These are phyloP conservation scores for Fraxinus velutina DNA, from an alignment of 305 asterid species.

Conservation along the genomic window DNA sequence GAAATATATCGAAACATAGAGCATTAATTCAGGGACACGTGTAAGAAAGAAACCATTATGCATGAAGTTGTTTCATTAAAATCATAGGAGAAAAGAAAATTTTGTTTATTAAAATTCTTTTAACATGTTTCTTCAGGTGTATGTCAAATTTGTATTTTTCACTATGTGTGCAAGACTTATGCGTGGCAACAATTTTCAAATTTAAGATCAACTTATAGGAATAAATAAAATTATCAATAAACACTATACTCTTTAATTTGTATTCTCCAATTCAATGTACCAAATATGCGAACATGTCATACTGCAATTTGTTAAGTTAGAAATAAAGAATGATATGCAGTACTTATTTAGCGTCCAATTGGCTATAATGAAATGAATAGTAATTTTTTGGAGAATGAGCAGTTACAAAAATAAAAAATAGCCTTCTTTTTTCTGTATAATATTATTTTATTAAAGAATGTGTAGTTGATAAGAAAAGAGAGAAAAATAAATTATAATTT, in stretches of 20 bases:
- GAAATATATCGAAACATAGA: neutral
- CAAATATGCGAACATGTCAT: neutral
- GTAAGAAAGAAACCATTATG: neutral
- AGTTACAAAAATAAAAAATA: too few species aligned
- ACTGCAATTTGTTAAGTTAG: neutral
- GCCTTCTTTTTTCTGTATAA: too few species aligned
- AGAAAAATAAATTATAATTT: too few species aligned
- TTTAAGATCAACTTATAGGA: neutral
- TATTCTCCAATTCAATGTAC: neutral
- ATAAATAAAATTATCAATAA: neutral
- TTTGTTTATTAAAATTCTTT: neutral
- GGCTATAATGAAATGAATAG: too few species aligned
- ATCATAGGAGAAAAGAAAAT: too few species aligned
- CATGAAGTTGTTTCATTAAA: neutral
- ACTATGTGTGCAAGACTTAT: neutral
- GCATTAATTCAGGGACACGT: neutral
- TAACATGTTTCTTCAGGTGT: neutral
- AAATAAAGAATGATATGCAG: neutral
- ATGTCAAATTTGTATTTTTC: neutral
- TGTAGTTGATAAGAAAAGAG: too few species aligned
- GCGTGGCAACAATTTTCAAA: neutral
- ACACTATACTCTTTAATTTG: neutral
- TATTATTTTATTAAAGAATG: too few species aligned
- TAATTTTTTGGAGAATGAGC: too few species aligned
- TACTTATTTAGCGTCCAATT: too few species aligned